Base-by-base conservation (phyloP, 2,329 filamentous ascomycete genomes). In the Pyrenophora graminea region DNA sequence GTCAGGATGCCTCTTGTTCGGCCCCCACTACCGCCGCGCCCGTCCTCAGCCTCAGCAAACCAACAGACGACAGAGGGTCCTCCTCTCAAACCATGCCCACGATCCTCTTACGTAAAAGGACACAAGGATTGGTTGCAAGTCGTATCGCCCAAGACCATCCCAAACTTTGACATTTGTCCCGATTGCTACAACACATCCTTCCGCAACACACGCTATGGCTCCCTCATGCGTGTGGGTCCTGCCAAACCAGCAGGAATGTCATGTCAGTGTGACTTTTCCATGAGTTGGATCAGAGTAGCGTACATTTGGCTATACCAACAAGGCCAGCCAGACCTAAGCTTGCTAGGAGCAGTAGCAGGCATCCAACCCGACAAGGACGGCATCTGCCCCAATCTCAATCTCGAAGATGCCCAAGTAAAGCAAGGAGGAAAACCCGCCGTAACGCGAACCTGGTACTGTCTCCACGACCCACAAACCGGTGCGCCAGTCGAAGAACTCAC, bases 131-230 rank as follows among this genome's bases (percentile, higher is more conserved):
- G 62, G 61, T 43, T 44, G 9, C 44, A 54, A 25, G 55, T 63
- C 36, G 52, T 48, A 4, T 42, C 39, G 9, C 58, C 58, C 15
- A 41, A 15, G 17, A 33, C 21, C 15, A 56, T 59, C n/a, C 30
- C 41, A 2, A 25, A 61, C 19, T 50, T 63, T 37, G 59, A 61
- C 39, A 54, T 65, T 19, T 63, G 62, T 33, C 48, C 59, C 3
- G 48, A 51, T 21, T 65, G 61, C 34, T 65, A 56, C 48, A 56
- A 59, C 21, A 55, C 53, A 1, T 60, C 61, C 3, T 57, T 65
- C 21, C 40, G 45, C 19, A 39, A 53, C 36, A 61, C 59, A 6
- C 39, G 32, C 21, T 63, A 62, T 42, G 45, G 39, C n/a, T 37
- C 47, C 30, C 49, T 54, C 36, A 40, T 65, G 36, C 31, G 39